Evolutionary conservation across 1,139 yeast genomes (phyloP).

Genomic region (Geotrichum australiense): DNA sequence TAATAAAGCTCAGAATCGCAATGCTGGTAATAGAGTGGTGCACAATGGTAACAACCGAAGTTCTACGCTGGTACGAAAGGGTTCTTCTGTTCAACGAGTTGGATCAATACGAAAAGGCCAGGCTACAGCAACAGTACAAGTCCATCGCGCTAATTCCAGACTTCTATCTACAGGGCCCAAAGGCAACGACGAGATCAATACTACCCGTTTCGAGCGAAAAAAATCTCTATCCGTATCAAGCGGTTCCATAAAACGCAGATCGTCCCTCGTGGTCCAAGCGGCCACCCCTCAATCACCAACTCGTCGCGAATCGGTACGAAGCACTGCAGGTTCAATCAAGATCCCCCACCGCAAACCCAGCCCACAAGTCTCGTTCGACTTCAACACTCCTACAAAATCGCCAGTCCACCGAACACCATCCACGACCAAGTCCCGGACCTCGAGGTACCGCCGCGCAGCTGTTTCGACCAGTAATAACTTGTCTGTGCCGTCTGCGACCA

Average conservation of each 20-base stretch:
- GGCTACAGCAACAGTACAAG: not conserved
- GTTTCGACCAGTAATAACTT: too few relatives aligned
- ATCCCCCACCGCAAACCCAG: not conserved
- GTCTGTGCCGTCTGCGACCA: too few relatives aligned
- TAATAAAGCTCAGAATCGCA: too few relatives aligned
- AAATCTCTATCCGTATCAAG: too few relatives aligned
- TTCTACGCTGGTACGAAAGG: too few relatives aligned
- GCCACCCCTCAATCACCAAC: too few relatives aligned
- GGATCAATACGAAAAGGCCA: slow-evolving; percentile 3
- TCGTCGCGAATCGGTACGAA: too few relatives aligned
- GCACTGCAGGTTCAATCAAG: too few relatives aligned
- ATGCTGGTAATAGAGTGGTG: too few relatives aligned
- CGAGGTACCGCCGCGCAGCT: not conserved
- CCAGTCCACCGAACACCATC: not conserved
- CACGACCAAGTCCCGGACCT: not conserved
- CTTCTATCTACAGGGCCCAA: not conserved
- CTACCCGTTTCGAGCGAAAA: not conserved
- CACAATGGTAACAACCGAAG: too few relatives aligned
- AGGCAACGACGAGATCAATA: not conserved
- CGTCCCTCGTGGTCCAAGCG: too few relatives aligned
- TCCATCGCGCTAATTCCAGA: not conserved
- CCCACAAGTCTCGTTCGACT: slow-evolving; percentile 5
- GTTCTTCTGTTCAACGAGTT: not conserved
- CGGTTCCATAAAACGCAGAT: too few relatives aligned
- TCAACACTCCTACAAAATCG: slow-evolving; percentile 1